phyloP scores from a whole-genome alignment of 192 early-diverging fungal genomes.

The Umbelopsis sp. region DNA sequence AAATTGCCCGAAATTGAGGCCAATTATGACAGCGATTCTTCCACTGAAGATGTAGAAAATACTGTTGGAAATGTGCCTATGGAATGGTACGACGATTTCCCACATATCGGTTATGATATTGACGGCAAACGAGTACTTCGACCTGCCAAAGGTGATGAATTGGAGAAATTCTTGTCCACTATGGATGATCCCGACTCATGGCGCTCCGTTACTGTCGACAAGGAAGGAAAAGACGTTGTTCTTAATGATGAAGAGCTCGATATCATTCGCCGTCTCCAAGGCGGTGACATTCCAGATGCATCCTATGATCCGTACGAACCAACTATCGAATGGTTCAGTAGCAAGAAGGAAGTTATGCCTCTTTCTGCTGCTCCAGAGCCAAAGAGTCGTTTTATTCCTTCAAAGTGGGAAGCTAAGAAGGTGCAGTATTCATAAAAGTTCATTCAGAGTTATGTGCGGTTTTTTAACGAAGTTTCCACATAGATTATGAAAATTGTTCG shows the following conservation, averaged over 20 bases:
- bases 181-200: constrained; percentile 94
- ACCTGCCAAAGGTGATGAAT: constrained; percentile 87
- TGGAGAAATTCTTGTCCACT: constrained; percentile 90
- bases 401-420: constrained; percentile 91
- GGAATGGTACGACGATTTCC: constrained; percentile 97
- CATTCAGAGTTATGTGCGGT: background rate
- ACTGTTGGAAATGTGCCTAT: constrained; percentile 96
- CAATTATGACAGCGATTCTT: constrained; percentile 91
- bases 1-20: constrained; percentile 87
- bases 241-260: constrained; percentile 90
- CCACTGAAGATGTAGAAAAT: constrained; percentile 89
- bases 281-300: constrained; percentile 78
- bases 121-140: constrained; percentile 90
- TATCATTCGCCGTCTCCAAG: constrained; percentile 88
- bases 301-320: constrained; percentile 91
- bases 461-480: background rate
- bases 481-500: constrained; percentile 97
- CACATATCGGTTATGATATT: constrained; percentile 96
- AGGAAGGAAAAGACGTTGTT: constrained; percentile 80
- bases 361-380: constrained; percentile 89
- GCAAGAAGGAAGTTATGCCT: constrained; percentile 80
- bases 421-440: constrained; percentile 35
- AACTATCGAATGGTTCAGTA: constrained; percentile 95
- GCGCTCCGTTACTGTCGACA: constrained; percentile 84
- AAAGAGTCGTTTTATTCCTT: constrained; percentile 94